Evolutionary conservation across 805 yeast genomes (phyloP).

Genomic region (Saccharomycopsis oosterbeekiorum): DNA sequence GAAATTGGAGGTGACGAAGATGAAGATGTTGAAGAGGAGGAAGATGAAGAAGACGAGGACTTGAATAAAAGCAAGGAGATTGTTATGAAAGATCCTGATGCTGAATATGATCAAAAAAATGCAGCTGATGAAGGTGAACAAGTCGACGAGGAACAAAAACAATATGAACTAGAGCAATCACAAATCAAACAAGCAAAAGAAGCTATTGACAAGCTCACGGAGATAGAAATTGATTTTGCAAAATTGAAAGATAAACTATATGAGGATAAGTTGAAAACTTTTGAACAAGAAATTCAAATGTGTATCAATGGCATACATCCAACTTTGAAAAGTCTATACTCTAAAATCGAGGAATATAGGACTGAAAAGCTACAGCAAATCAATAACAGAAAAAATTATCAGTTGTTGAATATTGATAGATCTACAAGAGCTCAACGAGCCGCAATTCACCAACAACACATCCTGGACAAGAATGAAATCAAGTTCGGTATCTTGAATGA

Average conservation of each 20-base stretch:
- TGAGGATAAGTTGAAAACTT: constrained; percentile 67
- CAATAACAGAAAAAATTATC: constrained; percentile 46
- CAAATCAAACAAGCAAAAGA: constrained; percentile 34
- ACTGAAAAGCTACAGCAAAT: constrained; percentile 55
- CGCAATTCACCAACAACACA: constrained; percentile 73
- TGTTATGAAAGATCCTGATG: no score
- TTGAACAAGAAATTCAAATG: constrained; percentile 76
- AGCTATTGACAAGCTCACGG: constrained; percentile 65
- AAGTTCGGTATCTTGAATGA: constrained; percentile 55
- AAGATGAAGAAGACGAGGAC: constrained; percentile 23
- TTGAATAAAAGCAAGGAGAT: constrained; percentile 19
- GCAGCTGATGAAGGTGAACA: constrained; percentile 20
- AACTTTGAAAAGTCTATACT: constrained; percentile 63
- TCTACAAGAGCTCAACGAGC: constrained; percentile 76
- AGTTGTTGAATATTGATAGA: constrained; percentile 62
- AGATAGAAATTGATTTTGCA: constrained; percentile 82
- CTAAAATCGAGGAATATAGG: constrained; percentile 61
- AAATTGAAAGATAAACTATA: constrained; percentile 72
- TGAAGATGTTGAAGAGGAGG: constrained; percentile 23
- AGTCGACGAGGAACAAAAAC: constrained; percentile 25
- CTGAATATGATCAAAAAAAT: constrained; percentile 20
- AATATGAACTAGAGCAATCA: constrained; percentile 18
- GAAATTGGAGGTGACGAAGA: constrained; percentile 20
- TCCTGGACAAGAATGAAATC: constrained; percentile 56
- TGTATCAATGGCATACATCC: constrained; percentile 90